Evolutionary conservation across 306 rosid species (phyloP).

Genomic region (Biancaea sappan): DNA sequence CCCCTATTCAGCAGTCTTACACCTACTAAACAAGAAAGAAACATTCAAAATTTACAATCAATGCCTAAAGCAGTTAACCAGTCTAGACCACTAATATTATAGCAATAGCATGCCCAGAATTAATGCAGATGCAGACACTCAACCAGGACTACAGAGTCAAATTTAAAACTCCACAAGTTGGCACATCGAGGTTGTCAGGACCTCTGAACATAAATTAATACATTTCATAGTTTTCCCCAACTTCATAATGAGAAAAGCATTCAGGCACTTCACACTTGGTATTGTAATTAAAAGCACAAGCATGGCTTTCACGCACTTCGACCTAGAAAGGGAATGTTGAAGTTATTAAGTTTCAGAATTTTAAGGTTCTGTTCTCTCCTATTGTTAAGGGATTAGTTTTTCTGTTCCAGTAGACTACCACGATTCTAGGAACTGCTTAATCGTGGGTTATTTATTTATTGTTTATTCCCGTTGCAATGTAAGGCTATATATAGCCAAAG

Average conservation of each 20-base stretch:
- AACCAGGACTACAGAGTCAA: background rate
- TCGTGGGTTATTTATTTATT: too few species aligned
- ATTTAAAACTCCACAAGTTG: background rate
- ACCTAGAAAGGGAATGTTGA: too few species aligned
- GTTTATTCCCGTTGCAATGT: too few species aligned
- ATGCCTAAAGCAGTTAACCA: background rate
- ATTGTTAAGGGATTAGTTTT: too few species aligned
- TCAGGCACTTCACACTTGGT: background rate
- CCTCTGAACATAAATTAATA: background rate
- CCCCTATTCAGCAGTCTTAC: conserved; percentile 32
- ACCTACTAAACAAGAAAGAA: conserved; percentile 49
- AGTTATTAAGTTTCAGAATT: too few species aligned
- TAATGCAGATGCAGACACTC: conserved; percentile 3
- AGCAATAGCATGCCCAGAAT: background rate
- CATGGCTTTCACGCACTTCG: background rate
- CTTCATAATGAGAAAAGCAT: conserved; percentile 3
- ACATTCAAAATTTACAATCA: conserved; percentile 8
- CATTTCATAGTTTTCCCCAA: background rate
- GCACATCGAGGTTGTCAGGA: background rate
- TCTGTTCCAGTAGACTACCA: too few species aligned
- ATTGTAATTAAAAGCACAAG: background rate
- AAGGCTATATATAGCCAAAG: too few species aligned
- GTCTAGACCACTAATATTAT: background rate
- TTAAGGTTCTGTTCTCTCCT: too few species aligned
- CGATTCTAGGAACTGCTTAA: too few species aligned